Percentiles rank a stretch among this genome's conserved stretches.
These are phyloP conservation scores for Meira miltonrushii DNA, from an alignment of 1,284 basidiomycete species.

Conservation along the genomic window DNA sequence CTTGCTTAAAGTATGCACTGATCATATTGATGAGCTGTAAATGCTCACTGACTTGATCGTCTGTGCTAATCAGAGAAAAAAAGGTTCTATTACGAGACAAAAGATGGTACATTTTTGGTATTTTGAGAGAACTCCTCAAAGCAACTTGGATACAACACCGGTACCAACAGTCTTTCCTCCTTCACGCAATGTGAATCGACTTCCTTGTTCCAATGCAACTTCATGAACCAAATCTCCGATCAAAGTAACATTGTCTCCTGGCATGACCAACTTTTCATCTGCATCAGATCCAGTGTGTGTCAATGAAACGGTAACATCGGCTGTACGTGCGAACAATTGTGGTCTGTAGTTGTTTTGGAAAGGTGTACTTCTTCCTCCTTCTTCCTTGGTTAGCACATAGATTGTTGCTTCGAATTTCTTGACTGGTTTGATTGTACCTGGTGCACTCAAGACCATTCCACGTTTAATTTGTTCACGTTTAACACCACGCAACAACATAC, in stretches of 20 bases:
- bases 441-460: conserved; percentile 83
- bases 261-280: conserved; percentile 74
- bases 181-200: conserved; percentile 95
- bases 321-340: conserved; percentile 92
- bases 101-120: not conserved
- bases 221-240: conserved; percentile 78
- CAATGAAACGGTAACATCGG: conserved; percentile 81
- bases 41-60: too few relatives aligned
- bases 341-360: conserved; percentile 95
- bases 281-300: conserved; percentile 64
- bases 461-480: conserved; percentile 94
- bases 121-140: not conserved
- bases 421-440: conserved; percentile 87
- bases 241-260: conserved; percentile 96
- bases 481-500: conserved; percentile 89
- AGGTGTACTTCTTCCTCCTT: conserved; percentile 95
- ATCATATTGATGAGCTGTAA: not conserved
- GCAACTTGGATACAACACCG: conserved; percentile 48
- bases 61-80: too few relatives aligned
- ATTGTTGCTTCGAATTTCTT: conserved; percentile 68
- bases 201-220: conserved; percentile 84
- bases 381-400: conserved; percentile 78
- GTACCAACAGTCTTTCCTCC: conserved; percentile 72
- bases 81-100: not conserved
- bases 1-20: not conserved